Evolutionary conservation across 768 basidiomycete species (phyloP).

Genomic region (Trametes villosa): DNA sequence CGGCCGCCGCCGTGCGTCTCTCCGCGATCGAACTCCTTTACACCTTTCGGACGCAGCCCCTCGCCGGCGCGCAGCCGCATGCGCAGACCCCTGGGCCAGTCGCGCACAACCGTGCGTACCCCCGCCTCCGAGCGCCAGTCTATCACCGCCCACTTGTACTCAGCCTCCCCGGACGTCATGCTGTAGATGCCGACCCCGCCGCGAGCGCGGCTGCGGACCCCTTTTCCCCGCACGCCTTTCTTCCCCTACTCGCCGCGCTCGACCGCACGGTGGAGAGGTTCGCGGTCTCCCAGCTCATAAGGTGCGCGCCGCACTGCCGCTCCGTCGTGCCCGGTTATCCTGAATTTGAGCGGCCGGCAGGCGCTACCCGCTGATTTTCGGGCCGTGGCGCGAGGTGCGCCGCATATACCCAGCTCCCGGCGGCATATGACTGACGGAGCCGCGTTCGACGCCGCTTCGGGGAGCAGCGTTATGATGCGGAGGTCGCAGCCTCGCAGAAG

Average conservation of each 20-base stretch:
- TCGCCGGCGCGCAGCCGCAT: not conserved
- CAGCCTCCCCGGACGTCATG: slow-evolving; percentile 2
- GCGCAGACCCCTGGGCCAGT: too few species aligned
- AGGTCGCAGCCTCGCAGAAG: slow-evolving; percentile 51
- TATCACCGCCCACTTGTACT: not conserved
- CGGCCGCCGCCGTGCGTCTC: slow-evolving; percentile 36
- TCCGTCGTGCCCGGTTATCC: slow-evolving; percentile 6
- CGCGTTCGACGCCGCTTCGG: not conserved
- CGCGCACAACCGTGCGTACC: slow-evolving; percentile 2
- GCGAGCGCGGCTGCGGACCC: slow-evolving; percentile 46
- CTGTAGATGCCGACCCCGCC: slow-evolving; percentile 3
- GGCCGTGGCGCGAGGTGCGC: slow-evolving; percentile 62
- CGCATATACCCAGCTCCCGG: slow-evolving; percentile 21
- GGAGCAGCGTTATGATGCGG: slow-evolving; percentile 59
- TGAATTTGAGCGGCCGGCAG: slow-evolving; percentile 40
- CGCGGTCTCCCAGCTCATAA: slow-evolving; percentile 59
- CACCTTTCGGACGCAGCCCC: slow-evolving; percentile 38
- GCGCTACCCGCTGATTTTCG: slow-evolving; percentile 80
- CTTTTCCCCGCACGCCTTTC: slow-evolving; percentile 57
- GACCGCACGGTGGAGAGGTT: slow-evolving; percentile 58
- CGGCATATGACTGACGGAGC: not conserved
- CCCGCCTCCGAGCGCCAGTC: not conserved
- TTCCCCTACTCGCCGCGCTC: slow-evolving; percentile 57
- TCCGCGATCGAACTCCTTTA: slow-evolving; percentile 47
- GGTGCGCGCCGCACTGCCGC: slow-evolving; percentile 51